Base-by-base conservation (phyloP, 2,329 filamentous ascomycete genomes). In the Dactylellina haptotyla region DNA sequence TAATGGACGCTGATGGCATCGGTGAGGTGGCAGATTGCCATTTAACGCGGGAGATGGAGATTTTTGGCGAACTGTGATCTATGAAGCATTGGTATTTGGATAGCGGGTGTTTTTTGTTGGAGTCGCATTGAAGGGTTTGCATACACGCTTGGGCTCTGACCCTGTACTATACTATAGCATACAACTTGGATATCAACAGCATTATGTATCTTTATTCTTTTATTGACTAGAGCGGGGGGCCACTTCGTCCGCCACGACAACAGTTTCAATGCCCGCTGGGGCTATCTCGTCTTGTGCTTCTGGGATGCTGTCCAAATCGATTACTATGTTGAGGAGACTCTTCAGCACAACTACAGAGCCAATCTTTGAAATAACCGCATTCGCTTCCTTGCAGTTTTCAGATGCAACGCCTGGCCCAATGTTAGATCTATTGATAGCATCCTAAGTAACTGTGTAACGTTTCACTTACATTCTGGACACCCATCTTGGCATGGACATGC, bases 381-480 rank as follows among this genome's bases (percentile, higher is more conserved):
- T 73, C 6, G 62, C 46, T 32, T 75, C 74, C 10, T 61, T 64
- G 28, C 69, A 73, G 45, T 45, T 65, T 32, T 72, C 61, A 14
- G 67, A 62, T 14, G 66, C 73, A 18, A 75, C 54, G 8, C 65
- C 72, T 71, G 32, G 18, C 16, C 9, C 20, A 23, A 58, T 3
- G 76, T 56, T 39, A 50, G 26, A 18, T 61, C 25, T n/a, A 16
- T 2, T 14, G n/a, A 48, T 48, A 6, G 6, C 61, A 32, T 18
- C 14, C 37, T 75, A 23, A 14, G 51, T 37, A 23, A 45, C 56
- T 25, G 76, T 30, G 12, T 76, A 61, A n/a, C 9, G 28, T 20
- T 28, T 75, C 90, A 92, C 45, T 96, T 93, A 81, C 95, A 99
- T 80, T 97, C 94, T 20, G 94, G 82, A 81, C 95, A 98, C 0